These are phyloP conservation scores for Ganoderma meredithae DNA, from an alignment of 1,284 basidiomycete genomes.

Conservation along the genomic window DNA sequence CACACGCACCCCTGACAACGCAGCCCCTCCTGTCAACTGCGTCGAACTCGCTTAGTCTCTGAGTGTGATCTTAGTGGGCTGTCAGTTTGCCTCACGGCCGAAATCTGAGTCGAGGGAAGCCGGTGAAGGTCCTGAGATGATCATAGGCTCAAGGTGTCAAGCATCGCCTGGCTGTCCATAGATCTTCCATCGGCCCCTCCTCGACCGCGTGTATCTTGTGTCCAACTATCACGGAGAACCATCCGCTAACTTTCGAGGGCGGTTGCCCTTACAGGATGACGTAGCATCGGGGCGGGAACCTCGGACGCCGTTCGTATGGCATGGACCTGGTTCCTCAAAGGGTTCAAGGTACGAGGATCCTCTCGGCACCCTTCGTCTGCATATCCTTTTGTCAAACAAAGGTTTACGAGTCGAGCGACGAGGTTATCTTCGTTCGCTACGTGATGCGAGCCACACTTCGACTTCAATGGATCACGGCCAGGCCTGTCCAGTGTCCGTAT, in stretches of 20 bases:
- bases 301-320: not conserved
- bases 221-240: conserved; percentile 21
- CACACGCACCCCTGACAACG: conserved; percentile 8
- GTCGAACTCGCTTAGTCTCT: conserved; percentile 1
- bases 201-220: conserved; percentile 10
- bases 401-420: not conserved
- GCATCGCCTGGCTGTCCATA: conserved; percentile 1
- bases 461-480: conserved; percentile 10
- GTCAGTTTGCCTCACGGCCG: conserved; percentile 14
- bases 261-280: conserved; percentile 21
- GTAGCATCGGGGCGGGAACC: conserved; percentile 14
- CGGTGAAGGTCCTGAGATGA: not conserved
- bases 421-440: not conserved
- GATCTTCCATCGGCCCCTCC: not conserved
- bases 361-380: not conserved
- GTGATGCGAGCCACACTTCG: conserved; percentile 9
- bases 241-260: conserved; percentile 21
- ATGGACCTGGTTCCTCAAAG: not conserved
- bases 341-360: not conserved
- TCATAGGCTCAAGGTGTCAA: not conserved
- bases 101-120: not conserved
- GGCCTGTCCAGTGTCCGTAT: conserved; percentile 6
- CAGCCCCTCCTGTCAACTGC: not conserved
- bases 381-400: too few species aligned
- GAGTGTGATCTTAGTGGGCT: conserved; percentile 5